Percentiles rank a stretch among this genome's conserved stretches.
Evolutionary conservation across 805 yeast species (phyloP).

Genomic region (Metschnikowia lochheadii): DNA sequence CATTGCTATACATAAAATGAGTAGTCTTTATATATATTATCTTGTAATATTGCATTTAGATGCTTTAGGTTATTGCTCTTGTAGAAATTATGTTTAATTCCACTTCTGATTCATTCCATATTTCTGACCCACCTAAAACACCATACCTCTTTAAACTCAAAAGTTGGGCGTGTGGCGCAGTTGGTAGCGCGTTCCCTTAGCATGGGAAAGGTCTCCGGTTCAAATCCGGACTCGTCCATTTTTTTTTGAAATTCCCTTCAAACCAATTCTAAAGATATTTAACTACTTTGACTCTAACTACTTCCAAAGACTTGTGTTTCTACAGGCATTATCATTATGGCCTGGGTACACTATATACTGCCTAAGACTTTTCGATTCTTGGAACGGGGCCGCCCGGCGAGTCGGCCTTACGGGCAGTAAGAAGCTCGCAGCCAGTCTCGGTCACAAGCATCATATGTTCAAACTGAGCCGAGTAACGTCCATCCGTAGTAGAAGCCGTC

Average conservation of each 20-base stretch:
- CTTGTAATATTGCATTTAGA: no score
- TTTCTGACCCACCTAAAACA: no score
- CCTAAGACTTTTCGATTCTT: slow-evolving; percentile 27
- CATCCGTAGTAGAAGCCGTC: slow-evolving; percentile 92
- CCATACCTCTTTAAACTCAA: neutral
- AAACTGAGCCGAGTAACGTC: slow-evolving; percentile 87
- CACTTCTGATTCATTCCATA: no score
- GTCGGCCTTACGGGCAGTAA: slow-evolving; percentile 72
- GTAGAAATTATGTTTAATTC: no score
- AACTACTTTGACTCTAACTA: neutral
- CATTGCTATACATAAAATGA: no score
- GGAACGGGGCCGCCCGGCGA: slow-evolving; percentile 87
- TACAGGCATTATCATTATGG: neutral
- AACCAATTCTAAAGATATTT: no score
- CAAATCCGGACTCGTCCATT: slow-evolving; percentile 73
- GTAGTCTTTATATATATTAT: no score
- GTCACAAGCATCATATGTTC: slow-evolving; percentile 92
- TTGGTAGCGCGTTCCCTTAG: slow-evolving; percentile 81
- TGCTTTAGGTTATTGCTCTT: no score
- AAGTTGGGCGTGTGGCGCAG: slow-evolving; percentile 74
- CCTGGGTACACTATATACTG: neutral
- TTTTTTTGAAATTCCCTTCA: slow-evolving; percentile 3
- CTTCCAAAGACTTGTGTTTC: neutral
- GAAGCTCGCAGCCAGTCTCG: slow-evolving; percentile 86
- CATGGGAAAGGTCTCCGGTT: slow-evolving; percentile 43